A percentile compares a stretch with the other conserved stretches of the same genome.
Evolutionary conservation across 306 rosid genomes (phyloP).

Genomic region (Pterocarpus santalinus): DNA sequence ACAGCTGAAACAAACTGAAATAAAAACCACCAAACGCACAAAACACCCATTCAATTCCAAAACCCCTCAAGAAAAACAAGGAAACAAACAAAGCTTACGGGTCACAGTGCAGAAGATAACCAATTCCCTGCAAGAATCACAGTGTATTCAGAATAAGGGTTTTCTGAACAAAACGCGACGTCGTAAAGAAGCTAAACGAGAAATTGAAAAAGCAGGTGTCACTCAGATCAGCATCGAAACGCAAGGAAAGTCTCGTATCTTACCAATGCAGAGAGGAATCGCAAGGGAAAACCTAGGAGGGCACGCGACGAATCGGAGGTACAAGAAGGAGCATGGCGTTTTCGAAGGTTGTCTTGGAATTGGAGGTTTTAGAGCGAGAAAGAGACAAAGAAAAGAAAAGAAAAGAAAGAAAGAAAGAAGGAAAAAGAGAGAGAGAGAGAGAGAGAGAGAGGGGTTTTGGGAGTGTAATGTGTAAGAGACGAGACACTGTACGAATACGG

Average conservation of each 20-base stretch:
- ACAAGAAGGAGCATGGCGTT: conserved; percentile 44
- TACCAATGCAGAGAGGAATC: conserved; percentile 67
- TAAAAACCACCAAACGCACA: conserved; percentile 33
- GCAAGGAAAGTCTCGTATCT: conserved; percentile 29
- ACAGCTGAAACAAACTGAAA: conserved; percentile 40
- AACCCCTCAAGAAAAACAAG: neutral
- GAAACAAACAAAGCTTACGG: conserved; percentile 28
- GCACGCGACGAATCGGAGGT: conserved; percentile 16
- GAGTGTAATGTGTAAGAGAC: neutral
- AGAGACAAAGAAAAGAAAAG: conserved; percentile 30
- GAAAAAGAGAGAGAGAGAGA: conserved; percentile 34
- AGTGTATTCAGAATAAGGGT: neutral
- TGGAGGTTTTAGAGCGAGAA: conserved; percentile 53
- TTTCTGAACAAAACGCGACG: conserved; percentile 7
- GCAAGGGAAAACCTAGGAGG: conserved; percentile 43
- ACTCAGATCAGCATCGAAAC: conserved; percentile 56
- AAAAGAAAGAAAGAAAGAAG: neutral
- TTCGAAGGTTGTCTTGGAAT: conserved; percentile 21
- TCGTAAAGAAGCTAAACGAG: neutral
- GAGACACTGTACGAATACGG: conserved; percentile 8
- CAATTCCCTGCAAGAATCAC: neutral
- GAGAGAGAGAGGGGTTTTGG: conserved; percentile 39
- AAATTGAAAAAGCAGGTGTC: neutral
- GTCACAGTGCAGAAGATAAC: neutral
- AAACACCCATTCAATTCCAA: conserved; percentile 31